phyloP scores from a whole-genome alignment of 495 filamentous ascomycete species.

The Tuber magnatum region DNA sequence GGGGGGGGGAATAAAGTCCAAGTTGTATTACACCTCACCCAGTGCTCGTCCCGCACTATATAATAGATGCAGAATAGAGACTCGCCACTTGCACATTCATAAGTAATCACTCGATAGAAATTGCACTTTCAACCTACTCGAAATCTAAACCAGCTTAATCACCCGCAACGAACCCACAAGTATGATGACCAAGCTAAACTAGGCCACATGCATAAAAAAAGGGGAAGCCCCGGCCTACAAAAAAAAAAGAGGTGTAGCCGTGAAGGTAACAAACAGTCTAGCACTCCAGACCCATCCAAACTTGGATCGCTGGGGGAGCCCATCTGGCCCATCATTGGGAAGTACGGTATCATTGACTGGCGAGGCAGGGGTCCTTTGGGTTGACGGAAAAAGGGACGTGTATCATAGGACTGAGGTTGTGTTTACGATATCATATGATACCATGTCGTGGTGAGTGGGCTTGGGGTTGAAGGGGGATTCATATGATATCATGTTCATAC shows the following conservation, averaged over 20 bases:
- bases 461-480: constrained; percentile 40
- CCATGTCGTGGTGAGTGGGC: constrained; percentile 67
- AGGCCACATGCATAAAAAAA: neutral
- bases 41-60: neutral
- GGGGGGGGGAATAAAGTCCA: neutral
- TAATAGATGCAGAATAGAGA: neutral
- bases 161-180: neutral
- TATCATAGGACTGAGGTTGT: constrained; percentile 61
- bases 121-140: neutral
- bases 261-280: constrained; percentile 84
- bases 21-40: neutral
- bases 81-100: neutral
- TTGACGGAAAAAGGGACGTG: constrained; percentile 72
- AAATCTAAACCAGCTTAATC: neutral
- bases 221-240: neutral
- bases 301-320: constrained; percentile 59
- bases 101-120: neutral
- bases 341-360: constrained; percentile 65
- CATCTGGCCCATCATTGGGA: constrained; percentile 88
- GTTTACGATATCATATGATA: constrained; percentile 80
- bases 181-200: neutral
- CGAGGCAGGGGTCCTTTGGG: constrained; percentile 46
- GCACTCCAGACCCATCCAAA: constrained; percentile 54
- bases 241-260: constrained; percentile 65
- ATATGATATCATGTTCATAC: constrained; percentile 68